Conservation (phyloP, 2,329 filamentous ascomycete genomes). For the Teratosphaeria gauchensis region DNA sequence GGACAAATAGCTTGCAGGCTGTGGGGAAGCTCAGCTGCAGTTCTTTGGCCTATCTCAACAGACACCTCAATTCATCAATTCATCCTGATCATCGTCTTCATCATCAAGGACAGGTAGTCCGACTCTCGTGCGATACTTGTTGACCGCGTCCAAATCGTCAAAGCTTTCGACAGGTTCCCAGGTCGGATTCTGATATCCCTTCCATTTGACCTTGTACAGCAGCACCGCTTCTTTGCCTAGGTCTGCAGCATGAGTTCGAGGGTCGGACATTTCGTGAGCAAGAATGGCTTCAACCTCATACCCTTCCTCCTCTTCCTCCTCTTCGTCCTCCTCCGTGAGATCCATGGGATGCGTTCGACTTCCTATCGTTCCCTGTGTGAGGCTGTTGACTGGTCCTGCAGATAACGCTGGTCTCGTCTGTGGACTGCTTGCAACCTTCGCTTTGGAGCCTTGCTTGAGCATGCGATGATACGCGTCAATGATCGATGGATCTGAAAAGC, state of each 20-base stretch:
- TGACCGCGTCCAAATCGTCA: conserved; percentile 15
- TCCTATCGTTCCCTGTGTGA: not conserved
- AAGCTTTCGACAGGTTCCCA: conserved; percentile 27
- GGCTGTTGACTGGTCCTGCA: not conserved
- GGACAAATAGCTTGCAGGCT: not conserved
- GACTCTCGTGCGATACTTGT: conserved; percentile 12
- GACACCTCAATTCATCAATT: not conserved
- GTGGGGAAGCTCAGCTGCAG: not conserved
- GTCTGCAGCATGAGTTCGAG: conserved; percentile 15
- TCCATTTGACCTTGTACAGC: conserved; percentile 27
- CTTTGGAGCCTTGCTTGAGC: not conserved
- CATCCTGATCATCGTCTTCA: not conserved
- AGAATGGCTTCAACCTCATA: conserved; percentile 17
- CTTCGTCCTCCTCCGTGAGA: conserved; percentile 1
- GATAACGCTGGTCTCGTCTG: not conserved
- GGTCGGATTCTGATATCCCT: conserved; percentile 19
- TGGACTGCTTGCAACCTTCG: not conserved
- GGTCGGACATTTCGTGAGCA: conserved; percentile 21
- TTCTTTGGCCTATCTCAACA: not conserved
- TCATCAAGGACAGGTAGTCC: conserved; percentile 1
- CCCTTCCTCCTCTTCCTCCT: conserved; percentile 1
- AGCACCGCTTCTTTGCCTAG: conserved; percentile 17
- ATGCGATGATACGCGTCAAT: conserved; percentile 17
- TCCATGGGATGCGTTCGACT: not conserved
- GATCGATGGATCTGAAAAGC: conserved; percentile 19